phyloP scores from a whole-genome alignment of 352 stramenopile species.

The Chrysophaeum taylorii region DNA sequence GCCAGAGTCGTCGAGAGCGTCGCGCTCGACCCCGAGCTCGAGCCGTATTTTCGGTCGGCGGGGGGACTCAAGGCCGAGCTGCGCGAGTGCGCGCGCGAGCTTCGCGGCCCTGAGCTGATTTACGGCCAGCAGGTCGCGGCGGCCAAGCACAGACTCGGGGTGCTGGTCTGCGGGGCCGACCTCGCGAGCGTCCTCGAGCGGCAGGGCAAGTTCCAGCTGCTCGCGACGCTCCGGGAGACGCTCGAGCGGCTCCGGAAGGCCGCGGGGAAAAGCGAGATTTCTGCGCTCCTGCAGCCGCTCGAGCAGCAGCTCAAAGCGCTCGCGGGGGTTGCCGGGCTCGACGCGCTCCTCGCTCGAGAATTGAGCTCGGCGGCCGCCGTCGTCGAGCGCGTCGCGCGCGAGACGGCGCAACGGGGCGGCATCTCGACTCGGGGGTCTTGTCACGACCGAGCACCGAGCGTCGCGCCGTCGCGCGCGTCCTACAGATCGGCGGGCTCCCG shows the following conservation, averaged over 20 bases:
- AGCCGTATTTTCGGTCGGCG: constrained; percentile 64
- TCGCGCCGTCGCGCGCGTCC: neutral
- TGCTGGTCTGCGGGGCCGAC: constrained; percentile 52
- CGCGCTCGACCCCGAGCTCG: constrained; percentile 44
- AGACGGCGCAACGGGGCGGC: no score
- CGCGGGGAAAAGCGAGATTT: constrained; percentile 51
- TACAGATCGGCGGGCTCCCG: neutral
- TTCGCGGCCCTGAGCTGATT: constrained; percentile 59
- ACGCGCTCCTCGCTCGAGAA: constrained; percentile 46
- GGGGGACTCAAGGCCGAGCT: constrained; percentile 63
- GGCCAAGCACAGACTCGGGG: constrained; percentile 18
- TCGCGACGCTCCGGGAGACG: constrained; percentile 54
- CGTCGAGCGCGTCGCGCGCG: no score
- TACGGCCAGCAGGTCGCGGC: constrained; percentile 48
- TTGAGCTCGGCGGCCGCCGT: constrained; percentile 36
- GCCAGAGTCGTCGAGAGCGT: constrained; percentile 24
- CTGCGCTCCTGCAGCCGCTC: constrained; percentile 49
- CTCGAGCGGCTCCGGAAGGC: constrained; percentile 68
- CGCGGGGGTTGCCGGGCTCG: constrained; percentile 42
- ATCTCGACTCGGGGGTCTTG: no score
- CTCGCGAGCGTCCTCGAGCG: constrained; percentile 54
- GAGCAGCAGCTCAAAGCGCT: constrained; percentile 50
- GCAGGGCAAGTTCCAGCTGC: constrained; percentile 59
- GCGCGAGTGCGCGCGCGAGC: constrained; percentile 43
- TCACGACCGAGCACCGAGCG: no score